Evolutionary conservation across 2,329 filamentous ascomycete genomes (phyloP).

Genomic region (Penicillium hordei): DNA sequence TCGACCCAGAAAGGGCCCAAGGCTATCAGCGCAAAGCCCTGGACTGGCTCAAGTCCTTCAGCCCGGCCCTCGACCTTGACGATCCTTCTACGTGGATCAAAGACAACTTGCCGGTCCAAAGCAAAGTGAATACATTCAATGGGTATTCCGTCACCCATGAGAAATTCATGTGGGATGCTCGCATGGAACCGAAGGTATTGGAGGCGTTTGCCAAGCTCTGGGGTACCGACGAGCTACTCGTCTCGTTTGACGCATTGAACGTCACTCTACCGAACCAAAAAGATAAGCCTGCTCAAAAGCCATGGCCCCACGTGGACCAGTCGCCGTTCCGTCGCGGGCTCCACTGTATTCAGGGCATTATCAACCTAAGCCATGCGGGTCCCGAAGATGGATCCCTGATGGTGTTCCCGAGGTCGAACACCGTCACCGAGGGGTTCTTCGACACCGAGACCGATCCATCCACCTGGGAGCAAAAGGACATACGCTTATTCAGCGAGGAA

Average conservation of each 20-base stretch:
- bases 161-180: conserved; percentile 26
- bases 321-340: conserved; percentile 27
- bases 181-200: conserved; percentile 20
- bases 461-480: conserved; percentile 17
- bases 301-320: conserved; percentile 36
- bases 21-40: conserved; percentile 21
- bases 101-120: conserved; percentile 17
- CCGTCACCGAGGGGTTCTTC: conserved; percentile 32
- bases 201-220: conserved; percentile 22
- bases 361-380: conserved; percentile 23
- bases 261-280: conserved; percentile 19
- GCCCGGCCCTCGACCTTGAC: conserved; percentile 12
- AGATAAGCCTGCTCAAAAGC: conserved; percentile 5
- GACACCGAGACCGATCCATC: conserved; percentile 27
- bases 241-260: conserved; percentile 24
- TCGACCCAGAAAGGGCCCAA: conserved; percentile 16
- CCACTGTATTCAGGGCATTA: conserved; percentile 29
- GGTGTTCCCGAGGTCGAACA: conserved; percentile 22
- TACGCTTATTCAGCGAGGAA: conserved; percentile 25
- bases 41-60: conserved; percentile 22
- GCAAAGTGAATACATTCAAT: conserved; percentile 19
- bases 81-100: conserved; percentile 20
- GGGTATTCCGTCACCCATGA: conserved; percentile 22
- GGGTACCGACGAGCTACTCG: conserved; percentile 22
- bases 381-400: conserved; percentile 23